Evolutionary conservation across 495 filamentous ascomycete genomes (phyloP), one percentile per base, ranked within the genome.

Genomic region (Hypoxylon fuscum): DNA sequence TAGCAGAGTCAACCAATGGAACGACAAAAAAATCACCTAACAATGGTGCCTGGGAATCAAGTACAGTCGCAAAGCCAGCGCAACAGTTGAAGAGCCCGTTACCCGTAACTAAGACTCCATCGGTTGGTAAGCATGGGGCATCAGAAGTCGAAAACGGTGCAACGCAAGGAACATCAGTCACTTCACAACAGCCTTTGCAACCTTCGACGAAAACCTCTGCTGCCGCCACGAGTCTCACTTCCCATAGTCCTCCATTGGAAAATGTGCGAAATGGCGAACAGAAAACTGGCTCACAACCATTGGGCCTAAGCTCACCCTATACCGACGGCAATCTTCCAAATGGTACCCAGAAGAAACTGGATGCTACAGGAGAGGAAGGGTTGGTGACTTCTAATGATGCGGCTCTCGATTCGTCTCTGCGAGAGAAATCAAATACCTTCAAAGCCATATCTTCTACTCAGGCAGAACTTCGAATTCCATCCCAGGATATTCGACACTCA

Each of bases 1-100:
- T 76, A 20, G 68, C 73, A 50, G 77, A 80, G 47, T 69, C 77
- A 1, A 60, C 53, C 3, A 57, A 32, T 37, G 49, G 32, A 43
- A 43, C 64, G 25, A 27, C 25, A 18, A 52, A 20, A 17, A 62
- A 46, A 42, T 5, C 31, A 5, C 25, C 48, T 27, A 50, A 23
- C 15, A 31, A 48, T 32, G 51, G 29, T 17, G 55, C 49, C 29
- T 35, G 7, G 22, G 40, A 59, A 15, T 11, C 45, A 20, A 38
- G 22, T 29, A 35, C 52, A 2, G 15, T 12, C 10, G 22, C 34
- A 50, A 43, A 32, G 12, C 25, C 52, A 5, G 12, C 8, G 31
- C 47, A 42, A 1, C 47, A 52, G 27, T 45, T 23, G 3, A 47
- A 57, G 34, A 29, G 11, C 1, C 14, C 56, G 8, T 14, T 38